Base-by-base conservation (phyloP, 2,329 filamentous ascomycete species). In the Curvularia eragrostidis region DNA sequence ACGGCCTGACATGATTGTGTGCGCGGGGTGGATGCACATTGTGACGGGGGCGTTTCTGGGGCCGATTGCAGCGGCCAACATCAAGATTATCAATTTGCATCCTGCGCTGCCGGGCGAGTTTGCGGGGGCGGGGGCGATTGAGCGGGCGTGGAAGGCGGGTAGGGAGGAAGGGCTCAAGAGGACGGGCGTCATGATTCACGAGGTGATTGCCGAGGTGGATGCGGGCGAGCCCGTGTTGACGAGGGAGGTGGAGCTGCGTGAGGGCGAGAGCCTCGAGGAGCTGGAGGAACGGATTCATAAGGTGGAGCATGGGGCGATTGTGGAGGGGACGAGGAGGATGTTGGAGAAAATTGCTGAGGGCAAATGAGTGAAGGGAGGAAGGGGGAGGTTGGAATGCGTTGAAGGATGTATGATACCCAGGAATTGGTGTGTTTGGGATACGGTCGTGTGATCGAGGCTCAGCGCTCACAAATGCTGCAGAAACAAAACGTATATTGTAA, bases 141-240 rank as follows among this genome's bases (percentile, higher is more conserved):
- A 90, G 67, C 83, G 91, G 23, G 91, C 93, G 3, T 92, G 87
- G 77, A 83, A 85, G 46, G 91, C 91, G 56, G 93, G 90, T 73
- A 77, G 87, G 72, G 84, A 84, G 62, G 84, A 91, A 9, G 85
- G 88, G 68, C 83, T 90, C 64, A 84, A 84, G 63, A 84, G 83
- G 63, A 93, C 86, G 0, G 93, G 93, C 0, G 88, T 96, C 52
- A 97, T 96, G 93, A 87, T 92, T 15, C 93, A 97, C 78, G 89
- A 93, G 77, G 92, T 96, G 15, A 82, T 83, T 67, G 72, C 73
- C 8, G 87, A 94, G 74, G 91, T 97, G 53, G 93, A 97, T 79
- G 85, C 89, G 70, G 93, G 93, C 2, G 81, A 85, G 62, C 88
- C 91, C 9, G 89, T 96, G 66, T 70, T 93, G 59, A 84, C 88